Evolutionary conservation across 306 rosid species (phyloP).

Genomic region (Pyrus betulifolia): DNA sequence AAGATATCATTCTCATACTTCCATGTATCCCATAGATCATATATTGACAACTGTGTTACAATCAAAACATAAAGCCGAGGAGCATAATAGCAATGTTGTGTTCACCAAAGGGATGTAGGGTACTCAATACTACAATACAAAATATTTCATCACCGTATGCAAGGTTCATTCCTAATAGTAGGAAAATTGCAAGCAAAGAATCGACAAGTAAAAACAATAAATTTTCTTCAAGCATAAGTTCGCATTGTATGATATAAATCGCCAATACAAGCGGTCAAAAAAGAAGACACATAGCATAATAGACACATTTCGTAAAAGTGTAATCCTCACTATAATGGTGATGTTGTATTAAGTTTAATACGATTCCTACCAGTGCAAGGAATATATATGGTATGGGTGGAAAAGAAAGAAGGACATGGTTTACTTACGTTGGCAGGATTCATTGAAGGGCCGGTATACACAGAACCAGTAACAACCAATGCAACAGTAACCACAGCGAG

Average conservation of each 20-base stretch:
- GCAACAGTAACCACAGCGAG: constrained; percentile 48
- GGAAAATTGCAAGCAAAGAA: neutral
- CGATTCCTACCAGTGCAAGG: neutral
- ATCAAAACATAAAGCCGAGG: neutral
- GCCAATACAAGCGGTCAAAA: neutral
- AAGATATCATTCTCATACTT: neutral
- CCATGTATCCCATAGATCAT: neutral
- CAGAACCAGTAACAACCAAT: constrained; percentile 50
- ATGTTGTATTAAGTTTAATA: neutral
- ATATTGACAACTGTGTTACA: neutral
- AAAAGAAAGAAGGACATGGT: neutral
- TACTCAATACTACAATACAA: neutral
- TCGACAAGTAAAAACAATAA: neutral
- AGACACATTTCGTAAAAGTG: neutral
- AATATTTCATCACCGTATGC: neutral
- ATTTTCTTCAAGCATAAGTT: neutral
- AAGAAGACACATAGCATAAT: neutral
- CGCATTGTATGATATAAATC: neutral
- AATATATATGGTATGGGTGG: neutral
- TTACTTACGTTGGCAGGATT: constrained; percentile 86
- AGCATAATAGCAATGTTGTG: neutral
- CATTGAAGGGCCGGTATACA: constrained; percentile 84
- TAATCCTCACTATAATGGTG: neutral
- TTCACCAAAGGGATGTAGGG: neutral
- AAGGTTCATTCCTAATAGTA: neutral